Base-by-base conservation (phyloP, 2,329 filamentous ascomycete species). In the Phyllachora maydis region DNA sequence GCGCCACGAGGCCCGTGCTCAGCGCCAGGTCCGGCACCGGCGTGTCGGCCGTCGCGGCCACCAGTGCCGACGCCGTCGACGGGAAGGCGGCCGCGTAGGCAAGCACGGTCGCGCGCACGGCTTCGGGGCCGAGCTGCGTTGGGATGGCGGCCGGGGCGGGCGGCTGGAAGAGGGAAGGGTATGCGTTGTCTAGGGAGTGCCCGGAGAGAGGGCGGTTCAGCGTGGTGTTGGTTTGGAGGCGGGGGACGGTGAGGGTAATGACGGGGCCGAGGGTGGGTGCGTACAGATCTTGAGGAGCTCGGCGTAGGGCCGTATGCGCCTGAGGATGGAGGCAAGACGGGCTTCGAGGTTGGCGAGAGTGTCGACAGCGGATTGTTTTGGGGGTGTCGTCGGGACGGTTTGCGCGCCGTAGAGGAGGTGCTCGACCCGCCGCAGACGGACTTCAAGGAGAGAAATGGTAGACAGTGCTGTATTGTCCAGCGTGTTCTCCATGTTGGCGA, bases 211-310 rank as follows among this genome's bases (percentile, higher is more conserved):
- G n/a, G n/a, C n/a, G n/a, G n/a, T n/a, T n/a, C n/a, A n/a, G n/a
- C n/a, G n/a, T n/a, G n/a, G n/a, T n/a, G n/a, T n/a, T n/a, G n/a
- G n/a, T n/a, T n/a, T n/a, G 22, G 26, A 23, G 16, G 5, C 16
- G 11, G 16, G 3, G 18, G 8, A 18, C 2, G 11, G 10, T 10
- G 2, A 21, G n/a, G 9, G 22, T 18, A 14, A 18, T 7, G n/a
- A n/a, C n/a, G 11, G 16, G 8, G n/a, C 13, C 9, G 19, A 13
- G 12, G 12, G 14, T 8, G 24, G 22, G 5, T 4, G 38, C 60
- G 12, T 53, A 69, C 65, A 66, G 14, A 70, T 63, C 36, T 59
- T 61, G 18, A 71, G 47, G 5, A 71, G 49, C 33, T 70, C 64
- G 14, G 51, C 54, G 32, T 69, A 69, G 26, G 65, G 60, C 23